Base-by-base conservation (phyloP, 306 rosid genomes). In the Canavalia gladiata region DNA sequence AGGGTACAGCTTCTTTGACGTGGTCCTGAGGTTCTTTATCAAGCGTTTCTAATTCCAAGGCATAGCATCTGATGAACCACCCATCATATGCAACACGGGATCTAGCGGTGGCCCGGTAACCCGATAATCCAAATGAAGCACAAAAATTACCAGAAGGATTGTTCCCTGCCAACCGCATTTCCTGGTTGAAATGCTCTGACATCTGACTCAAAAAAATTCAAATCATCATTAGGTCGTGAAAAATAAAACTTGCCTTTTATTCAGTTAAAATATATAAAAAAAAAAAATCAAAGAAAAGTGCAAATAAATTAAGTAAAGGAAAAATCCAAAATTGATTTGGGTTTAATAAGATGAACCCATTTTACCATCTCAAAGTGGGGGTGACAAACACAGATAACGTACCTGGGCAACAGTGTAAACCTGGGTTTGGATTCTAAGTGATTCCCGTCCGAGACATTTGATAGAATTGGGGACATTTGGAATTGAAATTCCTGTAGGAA, bases 401-500 rank as follows among this genome's bases (percentile, higher is more conserved):
- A 18, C 25, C 25, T 18, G 25, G 25, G 25, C 25, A 18, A 18
- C 25, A 18, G 25, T 18, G 59, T 31, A 18, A 60, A 10, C 7
- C 1, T 33, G 25, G 8, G 28, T 31, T 4, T 31, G 42, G 41
- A 60, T 29, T 29, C 67, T 31, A 10, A 3, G 0, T 8, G 67
- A 60, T 60, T 60, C 67, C 8, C 67, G 43, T 31, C 25, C 8
- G 7, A 3, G 0, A 33, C 67, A 60, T 10, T 11, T 60, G 42
- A 60, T 60, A 60, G 25, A 31, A 25, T 6, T 88, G 42, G 90
- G 85, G 2, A 88, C 88, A 60, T 84, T 80, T 4, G 91, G 78
- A 77, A 90, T 74, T 8, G 82, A 31, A 69, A 86, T 68, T 45
- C 90, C 91, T 77, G 86, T 91, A 0, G 93, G 93, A 79, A 90